Percentiles rank a stretch among this genome's conserved stretches.
Conservation (phyloP, 805 yeast species). For the Yarrowia deformans region DNA sequence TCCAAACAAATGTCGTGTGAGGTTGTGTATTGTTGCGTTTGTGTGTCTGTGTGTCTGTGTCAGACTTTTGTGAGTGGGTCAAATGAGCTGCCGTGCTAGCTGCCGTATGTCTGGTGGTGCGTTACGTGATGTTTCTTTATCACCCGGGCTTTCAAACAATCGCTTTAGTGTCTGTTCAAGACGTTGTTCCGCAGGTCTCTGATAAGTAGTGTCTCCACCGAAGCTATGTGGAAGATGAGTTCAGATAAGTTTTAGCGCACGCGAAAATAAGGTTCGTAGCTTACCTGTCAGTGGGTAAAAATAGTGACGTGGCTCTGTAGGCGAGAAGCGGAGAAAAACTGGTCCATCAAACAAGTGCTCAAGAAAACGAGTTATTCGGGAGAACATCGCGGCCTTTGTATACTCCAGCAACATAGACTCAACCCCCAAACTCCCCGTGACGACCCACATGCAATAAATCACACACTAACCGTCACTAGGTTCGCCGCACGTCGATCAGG, state of each 20-base stretch:
- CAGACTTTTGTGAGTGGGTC: no score
- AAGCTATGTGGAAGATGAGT: conserved; percentile 3
- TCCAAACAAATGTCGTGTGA: neutral
- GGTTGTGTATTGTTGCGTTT: neutral
- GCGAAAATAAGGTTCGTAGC: conserved; percentile 5
- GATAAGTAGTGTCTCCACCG: neutral
- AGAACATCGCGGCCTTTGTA: no score
- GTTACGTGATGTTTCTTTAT: neutral
- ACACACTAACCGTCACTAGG: conserved; percentile 12
- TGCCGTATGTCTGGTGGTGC: no score
- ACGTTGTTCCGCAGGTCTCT: no score
- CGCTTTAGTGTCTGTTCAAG: no score
- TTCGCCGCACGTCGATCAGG: conserved; percentile 15
- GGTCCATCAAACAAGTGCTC: neutral
- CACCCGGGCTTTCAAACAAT: no score
- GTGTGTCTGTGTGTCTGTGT: neutral
- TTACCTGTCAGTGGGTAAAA: neutral
- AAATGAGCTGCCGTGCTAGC: neutral
- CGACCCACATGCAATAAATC: neutral
- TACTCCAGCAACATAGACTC: neutral
- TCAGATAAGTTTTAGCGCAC: conserved; percentile 16
- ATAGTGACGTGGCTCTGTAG: conserved; percentile 6
- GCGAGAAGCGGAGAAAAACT: neutral
- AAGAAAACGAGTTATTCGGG: neutral
- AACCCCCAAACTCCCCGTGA: neutral